Evolutionary conservation across 148 eudicot genomes (phyloP), one percentile per base, ranked within the genome.

Genomic region (Rhododendron ferrugineum): DNA sequence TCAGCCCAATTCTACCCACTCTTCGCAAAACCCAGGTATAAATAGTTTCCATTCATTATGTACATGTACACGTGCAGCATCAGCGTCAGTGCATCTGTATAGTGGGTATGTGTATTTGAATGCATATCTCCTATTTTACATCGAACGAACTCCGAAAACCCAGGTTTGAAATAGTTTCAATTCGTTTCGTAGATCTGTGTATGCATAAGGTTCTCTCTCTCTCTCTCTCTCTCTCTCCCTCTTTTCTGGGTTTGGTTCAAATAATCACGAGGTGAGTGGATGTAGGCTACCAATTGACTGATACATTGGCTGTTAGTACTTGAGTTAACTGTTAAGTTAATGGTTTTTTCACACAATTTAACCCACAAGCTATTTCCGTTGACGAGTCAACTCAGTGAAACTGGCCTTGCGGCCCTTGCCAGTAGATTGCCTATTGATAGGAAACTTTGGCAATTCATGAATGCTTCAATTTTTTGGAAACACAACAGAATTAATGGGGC

Each of bases 11-110:
- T 30, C 75, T 70, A 4, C 37, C 20, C 36, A 13, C 75, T 2
- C 20, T 70, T 10, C 79, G 26, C 79, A 66, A 85, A 77, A 84
- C 78, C 78, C 90, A 81, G 87, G 90, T 84, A 66, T 8, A 77
- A 74, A 28, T 44, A n/a, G 22, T 13, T 83, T 22, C 58, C 2
- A 13, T 56, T 32, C 16, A 15, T 50, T 6, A 16, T 81, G 13
- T 80, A 34, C 7, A 3, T 70, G 30, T 70, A 23, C 7, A 6
- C 32, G 30, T 70, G 37, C 37, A 70, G 75, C 40, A 30, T 30
- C 75, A 14, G 37, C 22, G 32, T 30, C 75, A 14, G 37, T 30
- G 5, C 5, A n/a, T 10, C 10, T 30, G 23, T 22, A 3, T 10
- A 34, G 15, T 64, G 26, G 30, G 14, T 66, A 3, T 44, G 36